Conservation (phyloP, 2,329 filamentous ascomycete genomes). For the Aspergillus clavatus region DNA sequence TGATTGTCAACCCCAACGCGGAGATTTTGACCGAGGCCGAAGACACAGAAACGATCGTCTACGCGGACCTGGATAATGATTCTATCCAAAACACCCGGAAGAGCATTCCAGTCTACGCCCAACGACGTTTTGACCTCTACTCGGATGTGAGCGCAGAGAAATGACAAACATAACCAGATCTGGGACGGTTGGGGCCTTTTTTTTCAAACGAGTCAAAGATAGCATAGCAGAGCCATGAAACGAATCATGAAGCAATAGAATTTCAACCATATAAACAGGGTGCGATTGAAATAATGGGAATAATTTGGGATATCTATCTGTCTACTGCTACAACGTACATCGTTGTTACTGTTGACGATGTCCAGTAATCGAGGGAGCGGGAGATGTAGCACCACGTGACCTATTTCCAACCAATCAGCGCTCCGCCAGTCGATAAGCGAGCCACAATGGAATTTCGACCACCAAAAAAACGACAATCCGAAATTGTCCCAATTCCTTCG, state of each 20-base stretch:
- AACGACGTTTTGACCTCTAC: conserved; percentile 93
- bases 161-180: conserved; percentile 28
- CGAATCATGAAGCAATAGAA: conserved; percentile 15
- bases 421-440: conserved; percentile 29
- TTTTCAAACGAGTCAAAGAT: no score
- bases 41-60: conserved; percentile 70
- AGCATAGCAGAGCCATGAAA: conserved; percentile 15
- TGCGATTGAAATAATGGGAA: not conserved
- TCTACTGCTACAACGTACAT: no score
- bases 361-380: not conserved
- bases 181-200: no score
- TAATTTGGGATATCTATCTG: no score
- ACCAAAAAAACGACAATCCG: conserved; percentile 24
- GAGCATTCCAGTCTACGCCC: conserved; percentile 76
- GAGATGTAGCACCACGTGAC: conserved; percentile 6
- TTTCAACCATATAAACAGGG: not conserved
- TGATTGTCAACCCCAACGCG: conserved; percentile 84
- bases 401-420: conserved; percentile 23
- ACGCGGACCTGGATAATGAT: conserved; percentile 63
- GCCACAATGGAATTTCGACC: conserved; percentile 33
- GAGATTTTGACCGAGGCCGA: conserved; percentile 73
- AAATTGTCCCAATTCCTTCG: conserved; percentile 23
- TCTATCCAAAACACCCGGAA: conserved; percentile 70
- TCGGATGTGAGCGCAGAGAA: conserved; percentile 69
- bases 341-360: no score